phyloP scores from a whole-genome alignment of 2,329 filamentous ascomycete genomes.

The Thermoascus crustaceus region DNA sequence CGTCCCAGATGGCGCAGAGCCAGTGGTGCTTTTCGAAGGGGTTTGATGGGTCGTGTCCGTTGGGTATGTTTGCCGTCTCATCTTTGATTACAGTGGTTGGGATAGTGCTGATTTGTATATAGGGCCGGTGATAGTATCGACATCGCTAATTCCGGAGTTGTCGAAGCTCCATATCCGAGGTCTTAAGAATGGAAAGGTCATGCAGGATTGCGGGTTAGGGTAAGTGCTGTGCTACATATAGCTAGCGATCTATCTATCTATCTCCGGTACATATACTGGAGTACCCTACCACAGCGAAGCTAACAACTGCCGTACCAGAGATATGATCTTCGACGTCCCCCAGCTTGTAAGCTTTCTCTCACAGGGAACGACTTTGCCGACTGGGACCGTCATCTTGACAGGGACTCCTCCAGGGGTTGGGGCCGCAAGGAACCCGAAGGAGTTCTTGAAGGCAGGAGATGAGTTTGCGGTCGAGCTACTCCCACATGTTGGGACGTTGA shows the following conservation, averaged over 20 bases:
- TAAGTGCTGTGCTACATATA: no score
- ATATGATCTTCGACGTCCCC: constrained; percentile 48
- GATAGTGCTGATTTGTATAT: constrained; percentile 5
- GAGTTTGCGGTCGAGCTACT: constrained; percentile 43
- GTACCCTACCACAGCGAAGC: no score
- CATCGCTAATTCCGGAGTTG: constrained; percentile 23
- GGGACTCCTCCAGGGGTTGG: constrained; percentile 38
- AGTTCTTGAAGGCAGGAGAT: constrained; percentile 39
- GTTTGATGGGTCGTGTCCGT: constrained; percentile 49
- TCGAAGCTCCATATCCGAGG: constrained; percentile 27
- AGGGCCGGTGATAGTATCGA: constrained; percentile 45
- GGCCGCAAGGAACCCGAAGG: constrained; percentile 32
- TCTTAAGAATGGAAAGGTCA: constrained; percentile 42
- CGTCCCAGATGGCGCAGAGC: constrained; percentile 46
- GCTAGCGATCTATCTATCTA: no score
- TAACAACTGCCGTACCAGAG: constrained; percentile 31
- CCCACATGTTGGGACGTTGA: constrained; percentile 42
- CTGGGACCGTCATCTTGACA: constrained; percentile 37
- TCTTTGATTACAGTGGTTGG: constrained; percentile 5
- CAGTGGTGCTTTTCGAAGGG: constrained; percentile 55
- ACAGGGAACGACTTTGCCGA: constrained; percentile 35
- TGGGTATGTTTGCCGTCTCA: constrained; percentile 27
- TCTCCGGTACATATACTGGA: no score
- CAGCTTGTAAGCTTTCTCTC: constrained; percentile 34
- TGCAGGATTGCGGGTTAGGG: constrained; percentile 43